Percentiles rank a stretch among this genome's conserved stretches.
phyloP scores from a whole-genome alignment of 1,284 basidiomycete species.

The Ceratobasidium sp. region DNA sequence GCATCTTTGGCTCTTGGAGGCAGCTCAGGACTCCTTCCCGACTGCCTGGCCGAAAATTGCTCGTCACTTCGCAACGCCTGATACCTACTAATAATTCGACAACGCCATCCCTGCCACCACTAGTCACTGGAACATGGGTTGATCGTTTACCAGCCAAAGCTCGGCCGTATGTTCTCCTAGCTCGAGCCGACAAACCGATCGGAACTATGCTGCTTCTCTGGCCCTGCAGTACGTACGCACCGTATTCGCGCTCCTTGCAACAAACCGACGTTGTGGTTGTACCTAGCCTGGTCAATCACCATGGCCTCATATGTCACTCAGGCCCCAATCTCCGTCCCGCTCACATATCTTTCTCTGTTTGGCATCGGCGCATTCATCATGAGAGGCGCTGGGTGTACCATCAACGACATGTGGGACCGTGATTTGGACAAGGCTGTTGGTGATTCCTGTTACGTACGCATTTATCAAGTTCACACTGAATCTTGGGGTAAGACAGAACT shows the following conservation, averaged over 20 bases:
- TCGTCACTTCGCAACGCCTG: background rate
- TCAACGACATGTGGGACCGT: conserved; percentile 99
- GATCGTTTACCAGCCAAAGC: conserved; percentile 68
- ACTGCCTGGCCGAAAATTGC: background rate
- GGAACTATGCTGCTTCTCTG: conserved; percentile 92
- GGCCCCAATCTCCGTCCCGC: conserved; percentile 70
- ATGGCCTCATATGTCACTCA: conserved; percentile 87
- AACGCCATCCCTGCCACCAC: conserved; percentile 18
- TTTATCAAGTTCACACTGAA: background rate
- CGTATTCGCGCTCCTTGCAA: background rate
- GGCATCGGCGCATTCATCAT: conserved; percentile 92
- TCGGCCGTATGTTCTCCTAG: conserved; percentile 85
- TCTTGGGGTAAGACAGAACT: conserved; percentile 65
- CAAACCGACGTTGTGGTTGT: conserved; percentile 3
- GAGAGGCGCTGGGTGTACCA: conserved; percentile 98
- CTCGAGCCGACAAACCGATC: conserved; percentile 94
- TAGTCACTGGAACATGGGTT: conserved; percentile 64
- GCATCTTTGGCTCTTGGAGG: background rate
- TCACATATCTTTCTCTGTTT: conserved; percentile 85
- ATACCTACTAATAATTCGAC: conserved; percentile 15
- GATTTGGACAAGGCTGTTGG: conserved; percentile 92
- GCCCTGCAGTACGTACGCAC: conserved; percentile 79
- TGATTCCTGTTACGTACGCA: conserved; percentile 60
- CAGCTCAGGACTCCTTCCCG: background rate
- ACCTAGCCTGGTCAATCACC: conserved; percentile 91